These are phyloP conservation scores for Kwoniella botswanensis DNA, from an alignment of 768 basidiomycete species.

Conservation along the genomic window DNA sequence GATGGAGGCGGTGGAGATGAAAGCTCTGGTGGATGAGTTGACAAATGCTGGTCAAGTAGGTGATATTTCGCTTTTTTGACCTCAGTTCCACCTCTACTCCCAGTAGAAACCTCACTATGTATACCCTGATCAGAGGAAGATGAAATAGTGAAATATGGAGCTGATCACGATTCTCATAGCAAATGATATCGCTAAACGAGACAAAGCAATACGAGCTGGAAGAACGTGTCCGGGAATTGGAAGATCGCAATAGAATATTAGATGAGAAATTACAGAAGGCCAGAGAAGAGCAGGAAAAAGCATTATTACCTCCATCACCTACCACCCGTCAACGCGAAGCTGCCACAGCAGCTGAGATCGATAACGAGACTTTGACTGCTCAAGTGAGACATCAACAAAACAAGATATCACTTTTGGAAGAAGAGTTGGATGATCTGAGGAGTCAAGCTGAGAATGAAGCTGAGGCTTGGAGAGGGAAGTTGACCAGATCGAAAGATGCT, in stretches of 20 bases:
- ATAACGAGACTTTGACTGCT: slow-evolving; percentile 88
- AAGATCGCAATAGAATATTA: slow-evolving; percentile 43
- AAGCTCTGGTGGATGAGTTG: slow-evolving; percentile 78
- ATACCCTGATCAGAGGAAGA: too few relatives aligned
- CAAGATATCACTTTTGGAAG: slow-evolving; percentile 76
- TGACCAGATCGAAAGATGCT: slow-evolving; percentile 46
- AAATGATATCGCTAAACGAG: slow-evolving; percentile 94
- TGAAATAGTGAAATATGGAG: too few relatives aligned
- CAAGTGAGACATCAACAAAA: slow-evolving; percentile 86
- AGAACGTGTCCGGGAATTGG: slow-evolving; percentile 43
- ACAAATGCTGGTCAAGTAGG: slow-evolving; percentile 84
- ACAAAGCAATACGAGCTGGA: slow-evolving; percentile 78
- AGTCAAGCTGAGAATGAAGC: slow-evolving; percentile 72
- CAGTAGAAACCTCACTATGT: too few relatives aligned
- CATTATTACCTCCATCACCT: slow-evolving; percentile 18
- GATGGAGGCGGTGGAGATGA: slow-evolving; percentile 67
- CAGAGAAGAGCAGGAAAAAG: slow-evolving; percentile 44
- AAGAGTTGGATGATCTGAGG: slow-evolving; percentile 74
- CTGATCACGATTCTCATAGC: slow-evolving; percentile 61
- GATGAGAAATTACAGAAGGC: slow-evolving; percentile 48
- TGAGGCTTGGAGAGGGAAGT: slow-evolving; percentile 43
- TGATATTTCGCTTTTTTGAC: neutral
- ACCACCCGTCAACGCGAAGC: slow-evolving; percentile 51
- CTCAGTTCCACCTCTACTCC: neutral
- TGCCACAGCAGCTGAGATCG: slow-evolving; percentile 82